Conservation (phyloP, 192 early-diverging fungal genomes). For the Diversispora epigaea region DNA sequence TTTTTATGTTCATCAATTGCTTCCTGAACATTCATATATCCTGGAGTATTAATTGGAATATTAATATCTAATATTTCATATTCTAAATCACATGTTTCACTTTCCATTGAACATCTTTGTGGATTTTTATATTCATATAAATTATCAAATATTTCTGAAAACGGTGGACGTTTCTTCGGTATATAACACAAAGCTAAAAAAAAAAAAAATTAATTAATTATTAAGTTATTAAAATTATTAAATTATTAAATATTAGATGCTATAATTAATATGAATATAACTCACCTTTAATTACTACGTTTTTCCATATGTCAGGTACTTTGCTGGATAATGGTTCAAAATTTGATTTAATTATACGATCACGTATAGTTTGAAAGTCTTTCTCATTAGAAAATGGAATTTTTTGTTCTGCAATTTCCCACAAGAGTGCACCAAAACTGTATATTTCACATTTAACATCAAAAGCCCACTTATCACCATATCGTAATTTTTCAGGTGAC, state of each 20-base stretch:
- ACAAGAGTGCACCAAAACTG: background rate
- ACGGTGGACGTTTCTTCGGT: background rate
- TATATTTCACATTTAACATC: background rate
- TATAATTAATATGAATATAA: background rate
- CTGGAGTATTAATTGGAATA: too few relatives aligned
- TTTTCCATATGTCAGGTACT: background rate
- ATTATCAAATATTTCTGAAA: background rate
- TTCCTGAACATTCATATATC: background rate
- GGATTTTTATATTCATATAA: background rate
- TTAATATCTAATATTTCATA: too few relatives aligned
- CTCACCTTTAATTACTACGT: background rate
- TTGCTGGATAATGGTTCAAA: background rate
- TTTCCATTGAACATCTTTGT: too few relatives aligned
- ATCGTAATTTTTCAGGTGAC: background rate
- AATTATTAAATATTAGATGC: too few relatives aligned
- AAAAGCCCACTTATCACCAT: background rate
- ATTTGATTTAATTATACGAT: background rate
- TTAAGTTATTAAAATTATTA: too few relatives aligned
- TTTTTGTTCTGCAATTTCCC: conserved; percentile 6
- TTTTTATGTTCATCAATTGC: background rate
- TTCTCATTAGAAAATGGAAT: background rate
- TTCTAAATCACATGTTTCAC: too few relatives aligned
- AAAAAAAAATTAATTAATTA: background rate
- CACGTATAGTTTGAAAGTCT: background rate
- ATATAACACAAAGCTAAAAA: background rate